Evolutionary conservation across 768 basidiomycete species (phyloP), one percentile per base, ranked within the genome.

Genomic region (Pleurotus giganteus): DNA sequence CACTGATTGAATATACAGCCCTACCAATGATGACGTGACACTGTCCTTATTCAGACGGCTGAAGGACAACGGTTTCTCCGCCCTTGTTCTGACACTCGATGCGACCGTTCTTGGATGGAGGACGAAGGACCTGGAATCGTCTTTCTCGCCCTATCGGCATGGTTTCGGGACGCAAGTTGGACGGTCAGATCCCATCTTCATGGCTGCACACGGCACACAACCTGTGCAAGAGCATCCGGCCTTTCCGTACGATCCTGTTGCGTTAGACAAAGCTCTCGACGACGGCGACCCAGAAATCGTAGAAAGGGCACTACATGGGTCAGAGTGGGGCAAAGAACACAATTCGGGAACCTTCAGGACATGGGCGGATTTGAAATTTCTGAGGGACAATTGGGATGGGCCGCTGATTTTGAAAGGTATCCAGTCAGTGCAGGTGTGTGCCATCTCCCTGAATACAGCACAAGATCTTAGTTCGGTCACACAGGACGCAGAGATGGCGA

Each of bases 61-160:
- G 9, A 88, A 89, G 65, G 74, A 70, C 1, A 80, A 68, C 51
- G 86, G 85, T 11, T 92, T 82, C 70, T 79, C 72, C 4, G 81
- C 83, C n/a, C 82, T 91, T 32, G 81, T 91, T n/a, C 74, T 92
- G 58, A 91, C 90, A 0, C 74, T 91, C 8, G 89, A 92, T 66
- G 86, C 88, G 1, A 83, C 84, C 76, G 52, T 71, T 0, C 66
- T 90, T 26, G 89, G 87, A 17, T 91, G 85, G 86, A 81, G 88
- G 2, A 86, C 87, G 3, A 83, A 86, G 63, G 89, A 91, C 62
- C 71, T 91, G 51, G 75, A 81, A 47, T 75, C 66, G 3, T 72
- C 80, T 0, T 91, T 80, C 89, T 88, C 9, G 12, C 49, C 49
- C 5, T 87, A 89, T 63, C 59, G 62, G 0, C 83, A 85, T 54